These are phyloP conservation scores for Zychaea mexicana DNA, from an alignment of 371 early-diverging fungal species.

Conservation along the genomic window DNA sequence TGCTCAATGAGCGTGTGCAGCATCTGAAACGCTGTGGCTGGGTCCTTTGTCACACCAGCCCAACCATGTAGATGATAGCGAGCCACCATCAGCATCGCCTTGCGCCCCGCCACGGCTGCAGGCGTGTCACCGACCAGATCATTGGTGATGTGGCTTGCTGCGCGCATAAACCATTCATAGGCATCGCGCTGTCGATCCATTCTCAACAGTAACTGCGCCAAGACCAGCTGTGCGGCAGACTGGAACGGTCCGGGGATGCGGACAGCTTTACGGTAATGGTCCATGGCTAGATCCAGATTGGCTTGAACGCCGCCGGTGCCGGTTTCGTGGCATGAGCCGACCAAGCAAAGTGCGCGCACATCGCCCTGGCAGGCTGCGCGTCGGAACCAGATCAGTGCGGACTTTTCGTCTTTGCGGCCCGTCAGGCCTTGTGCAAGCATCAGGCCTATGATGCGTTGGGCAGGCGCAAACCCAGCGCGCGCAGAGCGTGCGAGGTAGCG, in stretches of 20 bases:
- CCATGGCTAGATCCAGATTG: slow-evolving; percentile 47
- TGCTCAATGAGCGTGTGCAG: slow-evolving; percentile 13
- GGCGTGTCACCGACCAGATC: background rate
- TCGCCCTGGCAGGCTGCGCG: slow-evolving; percentile 68
- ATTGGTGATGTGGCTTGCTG: slow-evolving; percentile 12
- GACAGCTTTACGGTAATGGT: slow-evolving; percentile 74
- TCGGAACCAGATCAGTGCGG: slow-evolving; percentile 69
- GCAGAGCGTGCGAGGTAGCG: slow-evolving; percentile 37
- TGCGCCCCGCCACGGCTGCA: slow-evolving; percentile 17
- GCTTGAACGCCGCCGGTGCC: slow-evolving; percentile 65
- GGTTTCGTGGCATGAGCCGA: slow-evolving; percentile 75
- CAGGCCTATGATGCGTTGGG: slow-evolving; percentile 47
- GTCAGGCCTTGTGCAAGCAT: slow-evolving; percentile 32
- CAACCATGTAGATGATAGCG: slow-evolving; percentile 35
- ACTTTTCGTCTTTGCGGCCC: slow-evolving; percentile 12
- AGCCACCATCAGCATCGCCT: slow-evolving; percentile 31
- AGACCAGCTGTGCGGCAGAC: slow-evolving; percentile 46
- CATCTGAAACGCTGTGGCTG: slow-evolving; percentile 20
- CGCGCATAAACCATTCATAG: slow-evolving; percentile 43
- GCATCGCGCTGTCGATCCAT: slow-evolving; percentile 43
- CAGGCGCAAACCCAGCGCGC: slow-evolving; percentile 38
- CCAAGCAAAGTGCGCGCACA: slow-evolving; percentile 65
- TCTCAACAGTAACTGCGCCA: slow-evolving; percentile 33
- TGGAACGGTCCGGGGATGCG: slow-evolving; percentile 44
- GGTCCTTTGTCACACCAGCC: slow-evolving; percentile 22